A percentile compares a stretch with the other conserved stretches of the same genome.
These are phyloP conservation scores for Amborella trichopoda DNA, from an alignment of 164 flowering plant genomes.

Conservation along the genomic window DNA sequence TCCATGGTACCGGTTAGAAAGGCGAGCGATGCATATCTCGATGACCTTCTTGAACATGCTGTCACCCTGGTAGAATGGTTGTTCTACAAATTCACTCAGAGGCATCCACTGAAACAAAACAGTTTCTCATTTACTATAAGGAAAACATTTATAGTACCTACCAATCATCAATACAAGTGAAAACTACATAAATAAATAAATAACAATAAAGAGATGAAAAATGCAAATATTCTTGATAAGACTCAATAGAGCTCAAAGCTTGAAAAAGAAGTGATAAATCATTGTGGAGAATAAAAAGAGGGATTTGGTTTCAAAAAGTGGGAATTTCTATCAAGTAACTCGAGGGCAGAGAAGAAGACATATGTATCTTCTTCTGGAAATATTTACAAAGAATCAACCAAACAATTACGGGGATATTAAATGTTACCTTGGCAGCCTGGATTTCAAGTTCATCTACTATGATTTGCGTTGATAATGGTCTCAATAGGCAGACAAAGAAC, in stretches of 20 bases:
- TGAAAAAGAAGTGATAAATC: too few relatives aligned
- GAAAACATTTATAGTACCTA: too few relatives aligned
- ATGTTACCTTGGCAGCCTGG: slow-evolving; percentile 79
- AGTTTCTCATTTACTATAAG: too few relatives aligned
- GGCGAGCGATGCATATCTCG: slow-evolving; percentile 59
- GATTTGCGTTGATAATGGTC: slow-evolving; percentile 51
- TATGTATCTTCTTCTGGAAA: too few relatives aligned
- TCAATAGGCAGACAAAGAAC: slow-evolving; percentile 78
- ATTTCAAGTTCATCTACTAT: slow-evolving; percentile 57
- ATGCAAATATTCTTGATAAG: neutral
- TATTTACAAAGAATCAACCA: too few relatives aligned
- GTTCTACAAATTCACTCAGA: slow-evolving; percentile 56
- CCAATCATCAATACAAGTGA: too few relatives aligned
- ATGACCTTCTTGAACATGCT: slow-evolving; percentile 65
- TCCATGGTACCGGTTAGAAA: slow-evolving; percentile 61
- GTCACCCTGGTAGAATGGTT: slow-evolving; percentile 49
- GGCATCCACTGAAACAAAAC: slow-evolving; percentile 92
- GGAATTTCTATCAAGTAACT: too few relatives aligned
- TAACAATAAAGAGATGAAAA: neutral
- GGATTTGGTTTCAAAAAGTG: too few relatives aligned
- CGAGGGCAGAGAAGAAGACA: too few relatives aligned
- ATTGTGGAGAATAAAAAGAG: too few relatives aligned
- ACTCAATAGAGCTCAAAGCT: neutral
- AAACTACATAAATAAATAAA: too few relatives aligned
- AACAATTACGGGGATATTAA: too few relatives aligned